phyloP scores from a whole-genome alignment of 2,329 filamentous ascomycete species.

The Pseudocercospora pini-densiflorae region DNA sequence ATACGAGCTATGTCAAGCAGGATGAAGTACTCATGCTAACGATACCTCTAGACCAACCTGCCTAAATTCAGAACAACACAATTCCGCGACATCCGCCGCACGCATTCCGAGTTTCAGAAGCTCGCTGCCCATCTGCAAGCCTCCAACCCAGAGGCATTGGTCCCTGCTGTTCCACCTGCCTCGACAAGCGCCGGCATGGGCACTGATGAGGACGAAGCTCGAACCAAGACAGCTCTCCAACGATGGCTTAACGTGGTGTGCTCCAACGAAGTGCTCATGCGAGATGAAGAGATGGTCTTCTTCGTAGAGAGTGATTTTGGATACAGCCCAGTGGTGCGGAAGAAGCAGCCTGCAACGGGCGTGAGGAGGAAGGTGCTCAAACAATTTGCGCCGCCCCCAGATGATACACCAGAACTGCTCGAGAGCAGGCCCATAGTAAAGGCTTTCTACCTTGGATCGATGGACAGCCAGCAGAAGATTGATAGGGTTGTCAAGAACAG shows the following conservation, averaged over 20 bases:
- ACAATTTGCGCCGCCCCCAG: conserved; percentile 95
- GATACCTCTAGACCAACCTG: conserved; percentile 83
- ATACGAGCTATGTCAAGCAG: not conserved
- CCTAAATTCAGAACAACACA: conserved; percentile 97
- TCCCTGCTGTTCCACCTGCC: conserved; percentile 93
- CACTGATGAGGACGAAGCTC: conserved; percentile 90
- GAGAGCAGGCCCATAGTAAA: conserved; percentile 91
- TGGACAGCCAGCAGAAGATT: conserved; percentile 97
- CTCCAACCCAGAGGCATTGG: conserved; percentile 93
- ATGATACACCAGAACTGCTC: conserved; percentile 93
- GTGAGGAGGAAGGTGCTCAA: conserved; percentile 95
- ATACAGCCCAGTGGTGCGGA: conserved; percentile 92
- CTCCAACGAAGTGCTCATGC: conserved; percentile 87
- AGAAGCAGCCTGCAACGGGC: conserved; percentile 95
- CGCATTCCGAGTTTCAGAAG: conserved; percentile 95
- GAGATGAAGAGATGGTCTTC: conserved; percentile 94
- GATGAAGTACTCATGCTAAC: not conserved
- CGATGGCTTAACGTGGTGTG: conserved; percentile 95
- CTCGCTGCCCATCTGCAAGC: conserved; percentile 96
- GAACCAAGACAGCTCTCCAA: conserved; percentile 88
- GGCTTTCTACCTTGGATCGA: conserved; percentile 90
- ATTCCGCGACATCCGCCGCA: conserved; percentile 93
- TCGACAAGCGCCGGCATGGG: conserved; percentile 91
- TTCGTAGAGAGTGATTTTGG: conserved; percentile 99
- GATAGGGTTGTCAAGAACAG: conserved; percentile 91